Conservation (phyloP, 2,329 filamentous ascomycete genomes). For the Pseudophaeomoniella oleicola region DNA sequence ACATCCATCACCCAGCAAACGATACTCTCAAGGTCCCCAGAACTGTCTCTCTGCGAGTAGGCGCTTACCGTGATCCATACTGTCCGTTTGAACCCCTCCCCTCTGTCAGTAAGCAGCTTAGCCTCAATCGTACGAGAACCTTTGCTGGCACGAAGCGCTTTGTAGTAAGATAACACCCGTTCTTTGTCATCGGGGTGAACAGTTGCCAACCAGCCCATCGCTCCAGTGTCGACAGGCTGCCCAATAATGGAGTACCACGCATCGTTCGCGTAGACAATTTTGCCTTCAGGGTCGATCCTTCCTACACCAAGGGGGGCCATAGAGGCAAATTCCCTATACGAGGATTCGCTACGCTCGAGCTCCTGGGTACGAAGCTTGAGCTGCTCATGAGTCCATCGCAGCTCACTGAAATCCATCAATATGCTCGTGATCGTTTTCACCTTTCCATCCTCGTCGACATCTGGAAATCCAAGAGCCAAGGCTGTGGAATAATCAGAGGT, state of each 20-base stretch:
- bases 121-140: neutral
- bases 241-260: neutral
- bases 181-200: neutral
- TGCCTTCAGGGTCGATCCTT: conserved; percentile 1
- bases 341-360: conserved; percentile 2
- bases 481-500: conserved; percentile 1
- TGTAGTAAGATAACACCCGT: neutral
- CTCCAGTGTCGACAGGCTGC: neutral
- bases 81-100: no score
- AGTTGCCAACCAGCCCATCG: neutral
- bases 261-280: conserved; percentile 1
- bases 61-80: no score
- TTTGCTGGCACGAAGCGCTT: neutral
- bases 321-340: conserved; percentile 3
- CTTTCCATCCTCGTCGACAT: conserved; percentile 2
- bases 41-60: conserved; percentile 33
- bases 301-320: conserved; percentile 3
- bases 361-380: neutral
- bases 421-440: conserved; percentile 3
- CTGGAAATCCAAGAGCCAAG: conserved; percentile 1
- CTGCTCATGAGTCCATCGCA: neutral
- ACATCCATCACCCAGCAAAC: conserved; percentile 56
- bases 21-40: conserved; percentile 32
- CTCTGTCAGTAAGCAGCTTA: neutral
- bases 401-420: neutral